These are phyloP conservation scores for Mollisiaceae sp. DNA, from an alignment of 2,329 filamentous ascomycete genomes.

Conservation along the genomic window DNA sequence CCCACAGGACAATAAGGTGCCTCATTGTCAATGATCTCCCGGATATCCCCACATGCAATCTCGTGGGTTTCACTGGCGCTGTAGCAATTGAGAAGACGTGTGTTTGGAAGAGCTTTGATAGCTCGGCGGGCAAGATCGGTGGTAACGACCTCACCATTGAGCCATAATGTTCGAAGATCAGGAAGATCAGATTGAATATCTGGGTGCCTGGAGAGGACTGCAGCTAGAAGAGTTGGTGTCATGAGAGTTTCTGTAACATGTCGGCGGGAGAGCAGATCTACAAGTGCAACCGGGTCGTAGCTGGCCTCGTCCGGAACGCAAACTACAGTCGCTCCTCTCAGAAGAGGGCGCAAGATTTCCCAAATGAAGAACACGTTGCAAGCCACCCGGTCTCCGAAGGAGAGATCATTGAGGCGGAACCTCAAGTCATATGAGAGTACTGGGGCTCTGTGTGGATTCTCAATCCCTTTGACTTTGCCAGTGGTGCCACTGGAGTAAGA, in stretches of 20 bases:
- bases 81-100: conserved; percentile 78
- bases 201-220: conserved; percentile 72
- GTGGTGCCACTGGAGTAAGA: conserved; percentile 88
- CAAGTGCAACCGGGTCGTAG: conserved; percentile 77
- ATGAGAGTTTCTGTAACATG: conserved; percentile 80
- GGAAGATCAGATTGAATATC: conserved; percentile 68
- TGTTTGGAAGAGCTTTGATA: conserved; percentile 63
- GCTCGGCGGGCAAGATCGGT: conserved; percentile 75
- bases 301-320: conserved; percentile 77
- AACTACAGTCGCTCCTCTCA: conserved; percentile 78
- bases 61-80: conserved; percentile 74
- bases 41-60: conserved; percentile 73
- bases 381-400: conserved; percentile 77
- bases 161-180: conserved; percentile 72
- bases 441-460: conserved; percentile 76
- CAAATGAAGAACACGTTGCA: conserved; percentile 89
- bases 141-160: conserved; percentile 84
- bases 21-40: conserved; percentile 68
- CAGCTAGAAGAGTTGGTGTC: conserved; percentile 79
- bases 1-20: conserved; percentile 76
- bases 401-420: conserved; percentile 71
- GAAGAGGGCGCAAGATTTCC: conserved; percentile 79
- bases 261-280: conserved; percentile 69
- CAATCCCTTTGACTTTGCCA: conserved; percentile 81
- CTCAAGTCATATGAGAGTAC: conserved; percentile 76